Evolutionary conservation across 129 eudicot species (phyloP).

Genomic region (Flaveria brownii): DNA sequence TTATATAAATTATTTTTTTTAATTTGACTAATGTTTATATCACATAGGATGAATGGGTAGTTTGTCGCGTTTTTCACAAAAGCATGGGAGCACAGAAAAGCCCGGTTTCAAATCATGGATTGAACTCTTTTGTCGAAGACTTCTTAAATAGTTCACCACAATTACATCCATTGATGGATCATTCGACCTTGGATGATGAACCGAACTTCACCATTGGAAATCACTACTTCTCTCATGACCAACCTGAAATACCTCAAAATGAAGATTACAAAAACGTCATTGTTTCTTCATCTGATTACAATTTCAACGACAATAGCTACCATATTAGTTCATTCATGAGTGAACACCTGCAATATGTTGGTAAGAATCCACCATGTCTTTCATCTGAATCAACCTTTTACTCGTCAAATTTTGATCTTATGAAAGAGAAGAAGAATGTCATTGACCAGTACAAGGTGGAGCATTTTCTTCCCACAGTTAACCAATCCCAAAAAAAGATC

Average conservation of each 20-base stretch:
- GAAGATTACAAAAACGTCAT: conserved; percentile 36
- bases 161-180: conserved; percentile 49
- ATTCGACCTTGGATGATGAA: conserved; percentile 6
- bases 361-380: conserved; percentile 16
- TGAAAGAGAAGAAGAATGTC: conserved; percentile 6
- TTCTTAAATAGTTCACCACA: conserved; percentile 34
- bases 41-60: conserved; percentile 51
- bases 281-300: conserved; percentile 19
- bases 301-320: conserved; percentile 9
- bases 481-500: neutral
- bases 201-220: neutral
- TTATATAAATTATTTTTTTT: neutral
- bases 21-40: neutral
- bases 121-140: conserved; percentile 57
- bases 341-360: neutral
- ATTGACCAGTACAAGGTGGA: neutral
- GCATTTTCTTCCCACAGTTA: neutral
- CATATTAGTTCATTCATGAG: neutral
- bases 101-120: conserved; percentile 18
- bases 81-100: conserved; percentile 23
- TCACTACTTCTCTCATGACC: conserved; percentile 21
- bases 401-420: conserved; percentile 45
- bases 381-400: conserved; percentile 25
- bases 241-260: neutral
- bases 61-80: conserved; percentile 45